Evolutionary conservation across 345 rosid genomes (phyloP), one percentile per base, ranked within the genome.

Genomic region (Gynandropsis gynandra): DNA sequence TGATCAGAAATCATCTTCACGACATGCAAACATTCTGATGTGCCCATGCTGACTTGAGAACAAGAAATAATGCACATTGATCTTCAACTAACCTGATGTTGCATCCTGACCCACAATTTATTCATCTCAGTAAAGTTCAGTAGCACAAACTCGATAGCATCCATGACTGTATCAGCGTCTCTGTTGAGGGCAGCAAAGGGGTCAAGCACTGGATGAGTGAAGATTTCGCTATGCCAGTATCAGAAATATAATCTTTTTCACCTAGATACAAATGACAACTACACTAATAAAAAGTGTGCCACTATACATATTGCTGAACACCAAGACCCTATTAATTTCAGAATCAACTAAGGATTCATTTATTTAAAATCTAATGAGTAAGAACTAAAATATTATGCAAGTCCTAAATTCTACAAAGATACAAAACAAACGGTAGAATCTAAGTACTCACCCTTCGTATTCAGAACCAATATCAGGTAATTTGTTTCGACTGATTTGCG

Each of bases 71-170:
- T 49, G 64, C 57, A 66, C 53, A 71, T 64, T 74, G 64, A 66
- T 73, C 80, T 65, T 79, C 80, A 68, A 81, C 95, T 81, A 85
- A 92, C 99, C 97, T 92, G 99, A 70, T 92, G 95, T 69, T 92
- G 99, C 99, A 92, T 87, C 74, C 99, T 95, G 76, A 92, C 99
- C 99, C 99, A 92, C 51, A 92, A 77, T 67, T 92, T 92, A 80
- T 92, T 92, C 99, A 92, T 92, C 88, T 92, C 99, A 1, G 97
- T 92, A 59, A 92, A 88, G 71, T 92, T 92, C 63, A 87, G 89
- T 53, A 92, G 80, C 51, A 92, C 95, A 76, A 92, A 92, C 69
- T 92, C 99, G 65, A 88, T 83, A 45, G 99, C 86, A 68, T 87
- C 99, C 32, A 52, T 70, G 38, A 92, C 92, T 5, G 90, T 87